Conservation (phyloP, 106 monocot genomes). For the Chionographis japonica region DNA sequence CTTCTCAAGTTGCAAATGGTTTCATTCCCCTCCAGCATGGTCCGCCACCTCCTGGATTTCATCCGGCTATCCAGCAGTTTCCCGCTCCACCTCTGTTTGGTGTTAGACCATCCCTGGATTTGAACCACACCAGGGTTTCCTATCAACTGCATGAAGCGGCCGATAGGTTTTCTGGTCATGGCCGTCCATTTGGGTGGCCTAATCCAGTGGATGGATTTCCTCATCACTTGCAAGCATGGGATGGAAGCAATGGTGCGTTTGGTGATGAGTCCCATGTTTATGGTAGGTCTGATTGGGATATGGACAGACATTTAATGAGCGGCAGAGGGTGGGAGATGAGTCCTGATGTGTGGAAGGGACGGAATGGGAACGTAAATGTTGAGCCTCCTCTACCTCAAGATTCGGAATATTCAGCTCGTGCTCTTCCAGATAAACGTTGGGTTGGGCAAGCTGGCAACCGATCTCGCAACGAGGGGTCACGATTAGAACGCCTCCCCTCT, state of each 20-base stretch:
- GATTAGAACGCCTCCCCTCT: conserved; percentile 15
- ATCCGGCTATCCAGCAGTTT: conserved; percentile 57
- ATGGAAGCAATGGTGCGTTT: conserved; percentile 42
- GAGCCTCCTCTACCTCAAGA: conserved; percentile 32
- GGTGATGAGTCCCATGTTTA: conserved; percentile 49
- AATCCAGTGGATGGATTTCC: conserved; percentile 46
- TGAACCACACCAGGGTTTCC: conserved; percentile 25
- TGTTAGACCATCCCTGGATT: conserved; percentile 58
- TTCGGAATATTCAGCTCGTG: conserved; percentile 18
- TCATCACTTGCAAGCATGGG: conserved; percentile 64
- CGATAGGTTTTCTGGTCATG: conserved; percentile 60
- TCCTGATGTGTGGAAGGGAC: conserved; percentile 41
- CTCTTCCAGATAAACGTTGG: conserved; percentile 24
- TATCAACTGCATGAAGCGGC: not conserved
- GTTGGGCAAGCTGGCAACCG: conserved; percentile 13
- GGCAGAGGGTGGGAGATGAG: conserved; percentile 47
- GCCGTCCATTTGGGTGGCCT: conserved; percentile 73
- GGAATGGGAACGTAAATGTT: conserved; percentile 24
- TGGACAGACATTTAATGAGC: conserved; percentile 34
- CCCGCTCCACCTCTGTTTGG: conserved; percentile 63
- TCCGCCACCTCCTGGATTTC: conserved; percentile 56
- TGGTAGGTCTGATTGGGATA: conserved; percentile 64
- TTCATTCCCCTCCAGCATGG: conserved; percentile 75
- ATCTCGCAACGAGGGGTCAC: conserved; percentile 15
- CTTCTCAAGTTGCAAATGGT: conserved; percentile 55